Base-by-base conservation (phyloP, 352 stramenopile species). In the Phytophthora hybrid region DNA sequence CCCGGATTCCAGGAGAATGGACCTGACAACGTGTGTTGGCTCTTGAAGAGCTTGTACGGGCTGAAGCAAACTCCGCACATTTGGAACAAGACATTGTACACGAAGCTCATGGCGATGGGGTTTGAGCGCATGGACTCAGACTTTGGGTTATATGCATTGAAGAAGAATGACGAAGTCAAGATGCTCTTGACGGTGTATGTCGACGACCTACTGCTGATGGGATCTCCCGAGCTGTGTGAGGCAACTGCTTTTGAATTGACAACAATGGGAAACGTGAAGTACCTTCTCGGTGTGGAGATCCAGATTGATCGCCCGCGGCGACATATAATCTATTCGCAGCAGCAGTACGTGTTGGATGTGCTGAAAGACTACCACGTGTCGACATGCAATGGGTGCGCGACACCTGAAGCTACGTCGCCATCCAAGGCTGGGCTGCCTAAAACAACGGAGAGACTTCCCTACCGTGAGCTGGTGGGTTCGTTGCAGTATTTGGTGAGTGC, bases 21-120 rank as follows among this genome's bases (percentile, higher is more conserved):
- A 14, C 4, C 34, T 44, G 34, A 44, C 34, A 8, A 14, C 0
- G 34, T 44, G 34, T 44, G 34, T 6, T 1, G 7, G 34, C 34
- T 44, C 34, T 44, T 44, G 5, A 44, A 44, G 34, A 44, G 34
- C 34, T 16, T 44, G 34, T 44, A 44, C 7, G 34, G 34, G 1
- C 57, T 72, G 8, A 37, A 47, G 3, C 57, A 72, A 29, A 57
- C 49, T 0, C 58, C 65, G n/a, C 44, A 49, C 2, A 41, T 72
- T 2, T 72, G 56, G 65, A 72, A 72, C 31, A 19, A 62, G 7
- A 62, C 65, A 0, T 18, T 72, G 7, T 21, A 62, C 19, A 19
- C 3, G 0, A 23, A 39, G 2, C 39, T 67, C 2, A 6, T 44
- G 34, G 5, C 34, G 1, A 44, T 44, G 0, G 34, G 34, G 13